Evolutionary conservation across 2,329 filamentous ascomycete genomes (phyloP), one percentile per base, ranked within the genome.

Genomic region (Apiospora pterosperma): DNA sequence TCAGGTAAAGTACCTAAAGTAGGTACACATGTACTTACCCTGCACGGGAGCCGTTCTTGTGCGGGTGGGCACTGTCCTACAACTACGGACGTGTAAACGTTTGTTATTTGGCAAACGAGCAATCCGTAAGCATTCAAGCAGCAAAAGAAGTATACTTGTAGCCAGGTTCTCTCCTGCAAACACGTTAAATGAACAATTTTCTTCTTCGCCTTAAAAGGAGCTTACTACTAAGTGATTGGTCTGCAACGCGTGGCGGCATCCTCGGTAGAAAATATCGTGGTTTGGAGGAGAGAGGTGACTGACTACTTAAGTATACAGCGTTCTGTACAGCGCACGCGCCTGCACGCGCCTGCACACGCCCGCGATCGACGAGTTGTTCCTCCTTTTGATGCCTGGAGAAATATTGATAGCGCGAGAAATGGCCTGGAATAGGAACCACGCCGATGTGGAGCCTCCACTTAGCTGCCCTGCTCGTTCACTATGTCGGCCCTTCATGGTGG

Each of bases 381-480:
- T n/a, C n/a, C n/a, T n/a, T n/a, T n/a, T n/a, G n/a, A n/a, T n/a
- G n/a, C n/a, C n/a, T n/a, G n/a, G 6, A 25, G 44, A 44, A 44
- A 44, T n/a, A n/a, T n/a, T n/a, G n/a, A 44, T 44, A 44, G 42
- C 42, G 25, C 42, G 42, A 52, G 44, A 28, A 31, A 52, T 36
- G 34, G 55, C 55, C 55, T 59, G 34, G 36, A 59, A 59, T 59
- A 59, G 34, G 55, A 59, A 59, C 55, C 55, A 59, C 55, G 55
- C 55, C 55, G 55, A 36, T 36, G 55, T 59, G 55, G 55, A 31
- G 6, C 41, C 21, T 21, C 5, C 41, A 4, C 14, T 23, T 10
- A 12, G 25, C 44, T 31, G 25, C 31, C 44, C 25, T 28, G 31
- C 44, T 52, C 31, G 25, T 11, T 12, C 41, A 25, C 44, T 31